These are phyloP conservation scores for Spencermartinsiella ligniputridi DNA, from an alignment of 1,139 yeast species.

Conservation along the genomic window DNA sequence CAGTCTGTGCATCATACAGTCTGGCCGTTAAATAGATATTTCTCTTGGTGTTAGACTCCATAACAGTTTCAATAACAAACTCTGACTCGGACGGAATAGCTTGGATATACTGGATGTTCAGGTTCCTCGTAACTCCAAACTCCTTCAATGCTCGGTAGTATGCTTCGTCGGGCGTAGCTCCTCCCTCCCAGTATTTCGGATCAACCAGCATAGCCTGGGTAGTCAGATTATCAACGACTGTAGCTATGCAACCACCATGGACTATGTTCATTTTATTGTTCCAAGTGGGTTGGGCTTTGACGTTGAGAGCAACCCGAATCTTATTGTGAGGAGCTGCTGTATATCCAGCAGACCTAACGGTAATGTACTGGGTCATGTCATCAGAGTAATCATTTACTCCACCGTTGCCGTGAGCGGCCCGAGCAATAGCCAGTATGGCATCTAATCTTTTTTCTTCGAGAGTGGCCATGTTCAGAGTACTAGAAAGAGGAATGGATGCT, in stretches of 20 bases:
- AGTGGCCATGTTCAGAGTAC: too few relatives aligned
- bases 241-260: constrained; percentile 36
- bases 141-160: constrained; percentile 15
- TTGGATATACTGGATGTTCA: constrained; percentile 28
- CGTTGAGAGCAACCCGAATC: not conserved
- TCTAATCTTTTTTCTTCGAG: not conserved
- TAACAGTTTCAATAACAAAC: constrained; percentile 21
- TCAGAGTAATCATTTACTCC: not conserved
- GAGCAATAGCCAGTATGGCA: not conserved
- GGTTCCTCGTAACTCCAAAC: constrained; percentile 28
- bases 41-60: constrained; percentile 27
- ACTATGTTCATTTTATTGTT: constrained; percentile 17
- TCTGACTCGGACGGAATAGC: constrained; percentile 28
- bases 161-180: constrained; percentile 8
- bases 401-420: not conserved
- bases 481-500: too few relatives aligned
- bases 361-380: not conserved
- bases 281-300: constrained; percentile 3
- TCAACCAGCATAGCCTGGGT: constrained; percentile 26
- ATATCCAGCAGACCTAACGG: not conserved
- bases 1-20: constrained; percentile 19
- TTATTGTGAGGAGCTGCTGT: not conserved
- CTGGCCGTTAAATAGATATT: constrained; percentile 22
- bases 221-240: constrained; percentile 28
- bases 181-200: constrained; percentile 25